Base-by-base conservation (phyloP, 345 rosid species). In the thale cress (Arabidopsis thaliana) region DNA sequence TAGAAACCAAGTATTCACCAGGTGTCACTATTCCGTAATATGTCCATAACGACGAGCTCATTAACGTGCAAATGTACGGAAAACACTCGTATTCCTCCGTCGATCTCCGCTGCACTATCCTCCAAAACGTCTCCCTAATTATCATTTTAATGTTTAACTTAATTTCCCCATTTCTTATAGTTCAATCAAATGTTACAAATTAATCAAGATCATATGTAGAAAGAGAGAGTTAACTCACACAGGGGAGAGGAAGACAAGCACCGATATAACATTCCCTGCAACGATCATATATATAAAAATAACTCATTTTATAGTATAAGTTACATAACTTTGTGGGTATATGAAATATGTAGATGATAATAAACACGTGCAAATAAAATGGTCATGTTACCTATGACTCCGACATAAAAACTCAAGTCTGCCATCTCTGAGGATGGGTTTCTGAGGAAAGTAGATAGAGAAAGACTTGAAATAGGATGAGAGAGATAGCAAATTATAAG, bases 241-340 rank as follows among this genome's bases (percentile, higher is more conserved):
- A 4, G 97, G 97, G 50, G 97, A 78, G 67, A 91, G 93, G 79
- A 91, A 91, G 60, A 91, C 77, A 42, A 89, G 82, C 14, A 88
- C 87, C 20, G 97, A 89, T 61, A 87, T 87, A 13, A 89, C 68
- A 78, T 87, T 89, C 58, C 96, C 93, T 91, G 90, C 71, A 80
- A 78, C 46, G 46, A 69, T 73, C 59, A 42, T 65, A 38, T 37
- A 65, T 8, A 57, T 16, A n/a, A 52, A 52, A 50, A 6, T 28
- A 30, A 33, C 2, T 40, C 23, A n/a, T 9, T 51, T 13, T 58
- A 12, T 30, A 2, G 3, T 3, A 33, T 32, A 24, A 40, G 28
- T 23, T 30, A 48, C 20, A 16, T 16, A 44, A 25, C 14, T 25
- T 16, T 8, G 56, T 46, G 40, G 36, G 8, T 34, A 41, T 45